Percentiles rank a stretch among this genome's conserved stretches.
These are phyloP conservation scores for Cercospora nicotianae DNA, from an alignment of 2,329 filamentous ascomycete genomes.

Conservation along the genomic window DNA sequence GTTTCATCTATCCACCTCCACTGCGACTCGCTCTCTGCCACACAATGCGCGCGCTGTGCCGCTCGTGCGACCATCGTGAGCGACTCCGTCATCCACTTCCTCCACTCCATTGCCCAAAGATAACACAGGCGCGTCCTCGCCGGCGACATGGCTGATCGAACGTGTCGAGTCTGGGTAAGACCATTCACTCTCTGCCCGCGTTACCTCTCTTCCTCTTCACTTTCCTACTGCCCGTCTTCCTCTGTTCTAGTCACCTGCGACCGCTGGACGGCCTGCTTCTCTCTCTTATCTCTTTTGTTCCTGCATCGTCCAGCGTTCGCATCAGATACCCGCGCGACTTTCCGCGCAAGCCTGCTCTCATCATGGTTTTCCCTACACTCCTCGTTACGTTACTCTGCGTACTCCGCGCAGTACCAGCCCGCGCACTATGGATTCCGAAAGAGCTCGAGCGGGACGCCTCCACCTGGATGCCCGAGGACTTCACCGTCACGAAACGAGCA, in stretches of 20 bases:
- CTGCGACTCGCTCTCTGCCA: slow-evolving; percentile 18
- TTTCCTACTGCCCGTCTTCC: slow-evolving; percentile 7
- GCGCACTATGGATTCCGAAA: slow-evolving; percentile 32
- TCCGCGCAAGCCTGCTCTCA: slow-evolving; percentile 17
- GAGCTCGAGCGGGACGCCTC: slow-evolving; percentile 17
- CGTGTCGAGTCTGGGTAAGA: slow-evolving; percentile 12
- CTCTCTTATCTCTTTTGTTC: slow-evolving; percentile 20
- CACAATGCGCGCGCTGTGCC: slow-evolving; percentile 24
- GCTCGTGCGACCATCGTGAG: slow-evolving; percentile 25
- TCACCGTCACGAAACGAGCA: slow-evolving; percentile 29
- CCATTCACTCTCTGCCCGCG: slow-evolving; percentile 17
- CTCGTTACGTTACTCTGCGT: slow-evolving; percentile 37
- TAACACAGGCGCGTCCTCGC: slow-evolving; percentile 18
- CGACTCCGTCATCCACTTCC: slow-evolving; percentile 2
- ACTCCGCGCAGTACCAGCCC: slow-evolving; percentile 24
- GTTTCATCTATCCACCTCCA: slow-evolving; percentile 25
- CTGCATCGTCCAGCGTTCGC: slow-evolving; percentile 4
- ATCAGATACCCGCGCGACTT: slow-evolving; percentile 22
- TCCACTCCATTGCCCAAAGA: slow-evolving; percentile 15
- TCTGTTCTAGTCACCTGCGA: slow-evolving; percentile 18
- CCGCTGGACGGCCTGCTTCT: slow-evolving; percentile 18
- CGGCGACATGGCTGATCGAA: slow-evolving; percentile 17
- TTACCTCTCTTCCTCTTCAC: slow-evolving; percentile 18
- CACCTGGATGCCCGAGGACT: slow-evolving; percentile 25
- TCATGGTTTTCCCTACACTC: slow-evolving; percentile 17